Base-by-base conservation (phyloP, 1,284 basidiomycete species). In the Schizophyllum commune region DNA sequence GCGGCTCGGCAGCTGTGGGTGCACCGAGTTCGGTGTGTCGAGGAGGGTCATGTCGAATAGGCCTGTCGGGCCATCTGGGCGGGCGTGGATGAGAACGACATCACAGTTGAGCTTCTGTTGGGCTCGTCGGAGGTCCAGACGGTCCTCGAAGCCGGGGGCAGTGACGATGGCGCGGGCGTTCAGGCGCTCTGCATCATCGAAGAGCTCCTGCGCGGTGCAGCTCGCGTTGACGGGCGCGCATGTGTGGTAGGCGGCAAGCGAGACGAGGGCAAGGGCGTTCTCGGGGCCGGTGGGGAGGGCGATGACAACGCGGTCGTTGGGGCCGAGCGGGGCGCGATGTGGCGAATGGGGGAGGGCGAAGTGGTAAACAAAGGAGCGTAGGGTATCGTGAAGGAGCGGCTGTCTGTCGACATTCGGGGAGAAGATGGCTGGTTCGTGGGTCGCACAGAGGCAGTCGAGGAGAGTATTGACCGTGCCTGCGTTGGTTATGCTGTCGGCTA, bases 201-300 rank as follows among this genome's bases (percentile, higher is more conserved):
- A 68, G 32, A 80, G 68, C 66, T 80, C 78, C 22, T 71, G 65
- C 5, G 74, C 65, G 0, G 78, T 80, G 59, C 77, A 79, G 60
- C 72, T 76, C 21, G 75, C 73, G 62, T 79, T 80, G 55, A 79
- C 73, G 3, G 77, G 78, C 1, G 76, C 77, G 55, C 75, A 76
- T 17, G 77, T 76, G 66, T 79, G 76, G 64, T 79, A 79, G 58
- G 65, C 68, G 6, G 74, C 70, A 6, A 79, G 61, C 1, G 77
- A 71, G 22, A 80, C 71, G 17, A 79, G 68, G 0, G 77, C 78
- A 1, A 79, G 64, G 0, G 77, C 78, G 59, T 76, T 79, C 60
- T 77, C 74, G 8, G 77, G 76, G 8, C 77, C 75, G n/a, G 76
- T 75, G n/a, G 77, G 77, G 4, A 80, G 67, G 7, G 70, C 74